Conservation (phyloP, 2,329 filamentous ascomycete genomes). For the Penicillium sp. region DNA sequence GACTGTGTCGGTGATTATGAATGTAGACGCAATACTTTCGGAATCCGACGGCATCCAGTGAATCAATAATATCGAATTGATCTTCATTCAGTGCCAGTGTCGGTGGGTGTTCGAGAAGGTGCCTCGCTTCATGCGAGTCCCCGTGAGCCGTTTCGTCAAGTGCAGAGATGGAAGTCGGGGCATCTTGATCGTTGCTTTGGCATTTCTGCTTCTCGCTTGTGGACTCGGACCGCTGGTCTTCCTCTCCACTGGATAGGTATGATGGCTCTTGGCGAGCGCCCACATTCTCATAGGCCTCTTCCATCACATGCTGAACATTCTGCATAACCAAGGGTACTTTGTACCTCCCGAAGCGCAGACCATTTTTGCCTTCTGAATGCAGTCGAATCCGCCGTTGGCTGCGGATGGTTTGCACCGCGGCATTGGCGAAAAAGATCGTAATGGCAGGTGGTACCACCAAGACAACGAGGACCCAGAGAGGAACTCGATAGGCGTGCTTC, state of each 20-base stretch:
- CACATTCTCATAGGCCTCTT: constrained; percentile 69
- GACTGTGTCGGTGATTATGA: constrained; percentile 66
- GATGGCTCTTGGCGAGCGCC: constrained; percentile 64
- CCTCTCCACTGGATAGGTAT: constrained; percentile 51
- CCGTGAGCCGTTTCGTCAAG: not conserved
- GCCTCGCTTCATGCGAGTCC: not conserved
- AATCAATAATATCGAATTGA: constrained; percentile 80
- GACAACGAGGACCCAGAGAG: constrained; percentile 58
- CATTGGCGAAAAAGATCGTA: constrained; percentile 66
- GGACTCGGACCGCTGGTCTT: constrained; percentile 10
- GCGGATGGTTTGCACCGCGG: constrained; percentile 67
- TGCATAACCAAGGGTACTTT: constrained; percentile 70
- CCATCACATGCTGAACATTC: constrained; percentile 67
- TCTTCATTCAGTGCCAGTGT: constrained; percentile 70
- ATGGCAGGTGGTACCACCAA: constrained; percentile 70
- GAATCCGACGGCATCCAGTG: constrained; percentile 60
- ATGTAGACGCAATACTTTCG: constrained; percentile 52
- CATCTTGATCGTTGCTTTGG: not conserved
- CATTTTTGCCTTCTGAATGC: constrained; percentile 66
- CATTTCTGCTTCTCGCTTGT: constrained; percentile 1
- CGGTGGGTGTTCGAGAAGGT: constrained; percentile 42
- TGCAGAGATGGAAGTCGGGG: not conserved
- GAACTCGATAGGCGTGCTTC: constrained; percentile 49
- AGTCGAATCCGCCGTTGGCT: constrained; percentile 68
- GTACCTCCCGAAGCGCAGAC: constrained; percentile 63